phyloP scores from a whole-genome alignment of 805 yeast genomes.

The Yarrowia yakushimensis region DNA sequence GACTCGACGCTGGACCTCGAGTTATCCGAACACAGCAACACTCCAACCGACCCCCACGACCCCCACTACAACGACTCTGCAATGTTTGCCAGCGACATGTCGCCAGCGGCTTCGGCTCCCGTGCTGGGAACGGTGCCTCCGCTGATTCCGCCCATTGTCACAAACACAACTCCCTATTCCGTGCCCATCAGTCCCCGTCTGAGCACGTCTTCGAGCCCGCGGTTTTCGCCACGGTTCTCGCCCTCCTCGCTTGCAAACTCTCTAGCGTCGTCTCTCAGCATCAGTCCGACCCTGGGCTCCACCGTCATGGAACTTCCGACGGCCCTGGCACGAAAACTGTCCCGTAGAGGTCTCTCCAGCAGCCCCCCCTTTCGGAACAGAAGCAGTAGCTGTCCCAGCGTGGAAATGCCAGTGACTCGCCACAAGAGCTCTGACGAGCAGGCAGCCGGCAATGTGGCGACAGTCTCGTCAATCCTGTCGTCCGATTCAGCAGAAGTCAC shows the following conservation, averaged over 20 bases:
- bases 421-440: constrained; percentile 15
- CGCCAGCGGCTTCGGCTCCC: background rate
- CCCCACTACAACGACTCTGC: background rate
- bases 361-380: background rate
- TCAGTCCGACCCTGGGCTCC: constrained; percentile 8
- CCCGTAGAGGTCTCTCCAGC: background rate
- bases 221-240: constrained; percentile 12
- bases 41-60: background rate
- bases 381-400: constrained; percentile 16
- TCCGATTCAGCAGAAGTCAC: constrained; percentile 31
- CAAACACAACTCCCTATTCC: background rate
- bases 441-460: background rate
- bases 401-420: constrained; percentile 10
- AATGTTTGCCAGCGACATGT: background rate
- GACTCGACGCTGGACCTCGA: background rate
- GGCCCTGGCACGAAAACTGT: background rate
- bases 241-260: constrained; percentile 15
- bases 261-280: constrained; percentile 10
- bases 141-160: constrained; percentile 11
- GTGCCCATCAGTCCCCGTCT: background rate
- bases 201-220: background rate
- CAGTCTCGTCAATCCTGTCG: background rate
- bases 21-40: background rate
- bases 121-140: background rate
- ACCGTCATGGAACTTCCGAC: constrained; percentile 13